phyloP scores from a whole-genome alignment of 352 stramenopile species.

The Phytophthora pistaciae region DNA sequence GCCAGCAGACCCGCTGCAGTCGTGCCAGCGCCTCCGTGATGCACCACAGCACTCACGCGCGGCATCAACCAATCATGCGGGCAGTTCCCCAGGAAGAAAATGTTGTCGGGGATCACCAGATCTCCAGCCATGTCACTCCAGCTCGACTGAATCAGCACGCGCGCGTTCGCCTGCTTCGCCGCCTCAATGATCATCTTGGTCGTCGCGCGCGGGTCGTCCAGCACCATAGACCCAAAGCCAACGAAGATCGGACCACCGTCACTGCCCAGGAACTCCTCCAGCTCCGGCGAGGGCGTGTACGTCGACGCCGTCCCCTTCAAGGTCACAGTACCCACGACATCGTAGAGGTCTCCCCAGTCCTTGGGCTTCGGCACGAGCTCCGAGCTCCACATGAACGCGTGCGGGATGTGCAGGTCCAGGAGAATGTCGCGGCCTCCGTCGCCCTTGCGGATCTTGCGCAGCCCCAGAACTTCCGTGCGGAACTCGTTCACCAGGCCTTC shows the following conservation, averaged over 20 bases:
- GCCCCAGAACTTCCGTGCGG: conserved; percentile 40
- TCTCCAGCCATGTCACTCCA: conserved; percentile 80
- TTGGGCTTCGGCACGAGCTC: conserved; percentile 59
- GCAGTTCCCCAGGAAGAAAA: conserved; percentile 72
- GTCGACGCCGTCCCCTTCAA: conserved; percentile 41
- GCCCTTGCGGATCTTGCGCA: conserved; percentile 46
- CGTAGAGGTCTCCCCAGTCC: conserved; percentile 65
- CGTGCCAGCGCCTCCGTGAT: conserved; percentile 86
- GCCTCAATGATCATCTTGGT: conserved; percentile 50
- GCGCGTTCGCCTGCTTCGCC: conserved; percentile 53
- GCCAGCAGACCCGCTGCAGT: conserved; percentile 89
- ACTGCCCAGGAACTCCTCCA: conserved; percentile 40
- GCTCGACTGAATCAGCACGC: conserved; percentile 90
- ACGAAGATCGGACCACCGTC: conserved; percentile 90
- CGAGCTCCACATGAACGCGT: conserved; percentile 73
- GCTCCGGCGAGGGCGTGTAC: conserved; percentile 31
- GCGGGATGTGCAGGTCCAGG: conserved; percentile 54
- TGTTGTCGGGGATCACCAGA: conserved; percentile 48
- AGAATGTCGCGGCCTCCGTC: conserved; percentile 48
- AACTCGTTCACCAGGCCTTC: conserved; percentile 64
- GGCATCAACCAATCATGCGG: conserved; percentile 94
- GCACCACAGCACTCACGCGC: conserved; percentile 86
- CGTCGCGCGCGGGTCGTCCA: conserved; percentile 76
- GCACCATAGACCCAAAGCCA: conserved; percentile 94
- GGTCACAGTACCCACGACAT: conserved; percentile 56